Percentiles rank a stretch among this genome's conserved stretches.
These are phyloP conservation scores for Mrakiaceae sp. DNA, from an alignment of 1,284 basidiomycete genomes.

Conservation along the genomic window DNA sequence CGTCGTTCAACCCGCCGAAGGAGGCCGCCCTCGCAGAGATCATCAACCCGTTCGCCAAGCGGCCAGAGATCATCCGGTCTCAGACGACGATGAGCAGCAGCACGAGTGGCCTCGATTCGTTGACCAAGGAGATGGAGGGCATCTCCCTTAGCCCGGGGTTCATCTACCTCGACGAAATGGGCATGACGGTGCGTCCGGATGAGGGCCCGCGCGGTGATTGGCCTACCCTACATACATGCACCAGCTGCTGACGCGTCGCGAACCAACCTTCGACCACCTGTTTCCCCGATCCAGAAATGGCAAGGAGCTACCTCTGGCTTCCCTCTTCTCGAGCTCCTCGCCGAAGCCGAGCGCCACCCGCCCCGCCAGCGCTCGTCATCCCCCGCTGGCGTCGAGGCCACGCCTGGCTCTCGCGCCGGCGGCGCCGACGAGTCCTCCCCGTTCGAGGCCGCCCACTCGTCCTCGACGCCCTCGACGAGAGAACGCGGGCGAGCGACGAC, in stretches of 20 bases:
- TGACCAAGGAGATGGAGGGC: constrained; percentile 19
- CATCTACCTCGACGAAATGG: constrained; percentile 38
- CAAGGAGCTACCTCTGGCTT: constrained; percentile 82
- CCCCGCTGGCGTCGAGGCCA: not conserved
- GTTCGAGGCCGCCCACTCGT: not conserved
- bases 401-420: too few species aligned
- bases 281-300: constrained; percentile 37
- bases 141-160: constrained; percentile 22
- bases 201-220: too few species aligned
- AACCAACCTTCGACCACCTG: not conserved
- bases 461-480: not conserved
- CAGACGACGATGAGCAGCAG: too few species aligned
- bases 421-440: not conserved
- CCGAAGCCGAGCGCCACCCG: constrained; percentile 40
- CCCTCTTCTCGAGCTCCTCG: constrained; percentile 66
- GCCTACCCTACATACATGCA: too few species aligned
- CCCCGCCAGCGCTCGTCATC: constrained; percentile 5
- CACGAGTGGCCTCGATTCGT: constrained; percentile 12
- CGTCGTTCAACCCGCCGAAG: too few species aligned
- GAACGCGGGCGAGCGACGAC: not conserved
- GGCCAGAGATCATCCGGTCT: not conserved
- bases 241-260: too few species aligned
- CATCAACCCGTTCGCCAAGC: not conserved
- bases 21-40: too few species aligned
- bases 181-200: constrained; percentile 30